These are phyloP conservation scores for Rhizopus sp. DNA, from an alignment of 371 early-diverging fungal species.

Conservation along the genomic window DNA sequence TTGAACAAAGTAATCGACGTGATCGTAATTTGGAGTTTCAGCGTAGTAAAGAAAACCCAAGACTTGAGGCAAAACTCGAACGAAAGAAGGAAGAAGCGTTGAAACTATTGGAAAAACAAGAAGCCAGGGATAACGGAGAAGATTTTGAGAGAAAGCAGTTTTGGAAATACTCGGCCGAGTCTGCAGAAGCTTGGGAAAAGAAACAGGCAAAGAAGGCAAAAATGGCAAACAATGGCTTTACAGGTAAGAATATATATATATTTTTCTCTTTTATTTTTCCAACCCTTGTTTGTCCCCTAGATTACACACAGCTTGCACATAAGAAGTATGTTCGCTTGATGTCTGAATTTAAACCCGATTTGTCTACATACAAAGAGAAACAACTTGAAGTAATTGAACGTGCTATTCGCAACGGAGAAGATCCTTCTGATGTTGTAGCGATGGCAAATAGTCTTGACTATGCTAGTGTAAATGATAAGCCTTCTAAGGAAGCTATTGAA, in stretches of 20 bases:
- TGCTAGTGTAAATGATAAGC: constrained; percentile 64
- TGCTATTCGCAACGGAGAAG: constrained; percentile 44
- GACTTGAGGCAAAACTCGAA: constrained; percentile 64
- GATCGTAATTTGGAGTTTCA: constrained; percentile 83
- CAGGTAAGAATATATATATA: constrained; percentile 50
- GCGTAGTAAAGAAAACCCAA: constrained; percentile 69
- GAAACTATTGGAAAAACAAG: constrained; percentile 59
- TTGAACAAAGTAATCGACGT: constrained; percentile 72
- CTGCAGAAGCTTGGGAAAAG: constrained; percentile 85
- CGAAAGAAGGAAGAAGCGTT: constrained; percentile 78
- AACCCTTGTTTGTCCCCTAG: constrained; percentile 30
- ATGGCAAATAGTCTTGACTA: constrained; percentile 73
- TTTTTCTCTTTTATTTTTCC: not conserved
- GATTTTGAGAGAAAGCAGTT: constrained; percentile 84
- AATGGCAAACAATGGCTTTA: constrained; percentile 77
- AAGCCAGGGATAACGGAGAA: constrained; percentile 69
- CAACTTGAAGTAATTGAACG: constrained; percentile 51
- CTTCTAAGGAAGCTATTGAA: constrained; percentile 69
- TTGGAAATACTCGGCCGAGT: constrained; percentile 86
- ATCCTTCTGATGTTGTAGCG: constrained; percentile 57
- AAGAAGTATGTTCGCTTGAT: constrained; percentile 84
- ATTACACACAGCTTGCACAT: constrained; percentile 83
- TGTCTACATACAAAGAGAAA: constrained; percentile 72
- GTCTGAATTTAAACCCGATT: constrained; percentile 81
- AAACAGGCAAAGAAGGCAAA: constrained; percentile 70